phyloP scores from a whole-genome alignment of 192 early-diverging fungal species.

The Coemansia sp. region DNA sequence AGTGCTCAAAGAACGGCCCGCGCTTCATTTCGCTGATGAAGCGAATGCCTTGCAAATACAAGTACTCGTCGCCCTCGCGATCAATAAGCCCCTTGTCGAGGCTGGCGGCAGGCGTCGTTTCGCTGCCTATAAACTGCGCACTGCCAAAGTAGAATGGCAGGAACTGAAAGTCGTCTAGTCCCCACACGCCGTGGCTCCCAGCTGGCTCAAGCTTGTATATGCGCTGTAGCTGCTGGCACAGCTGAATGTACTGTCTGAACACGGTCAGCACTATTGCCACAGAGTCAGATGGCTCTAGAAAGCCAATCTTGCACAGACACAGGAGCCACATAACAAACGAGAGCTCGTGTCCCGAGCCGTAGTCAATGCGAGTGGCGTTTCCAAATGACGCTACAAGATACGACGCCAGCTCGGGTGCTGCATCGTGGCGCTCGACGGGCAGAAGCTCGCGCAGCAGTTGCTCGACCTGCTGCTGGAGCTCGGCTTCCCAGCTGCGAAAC shows the following conservation, averaged over 20 bases:
- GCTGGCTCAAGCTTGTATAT: constrained; percentile 92
- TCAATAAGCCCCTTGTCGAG: constrained; percentile 63
- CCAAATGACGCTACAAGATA: constrained; percentile 84
- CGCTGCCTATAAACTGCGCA: constrained; percentile 76
- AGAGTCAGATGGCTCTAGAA: constrained; percentile 66
- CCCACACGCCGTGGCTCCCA: constrained; percentile 97
- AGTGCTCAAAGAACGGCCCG: constrained; percentile 78
- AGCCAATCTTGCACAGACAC: constrained; percentile 73
- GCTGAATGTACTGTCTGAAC: constrained; percentile 77
- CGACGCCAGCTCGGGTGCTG: constrained; percentile 68
- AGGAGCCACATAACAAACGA: constrained; percentile 84
- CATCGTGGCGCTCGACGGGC: constrained; percentile 40
- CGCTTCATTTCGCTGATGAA: constrained; percentile 73
- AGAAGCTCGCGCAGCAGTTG: constrained; percentile 30
- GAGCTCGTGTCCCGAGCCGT: constrained; percentile 96
- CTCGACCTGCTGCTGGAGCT: constrained; percentile 50
- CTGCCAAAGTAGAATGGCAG: constrained; percentile 94
- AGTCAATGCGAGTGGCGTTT: constrained; percentile 89
- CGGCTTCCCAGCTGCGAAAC: constrained; percentile 77
- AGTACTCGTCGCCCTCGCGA: constrained; percentile 68
- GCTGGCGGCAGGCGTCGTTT: constrained; percentile 75
- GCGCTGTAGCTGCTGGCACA: constrained; percentile 79
- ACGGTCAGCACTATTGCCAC: constrained; percentile 72
- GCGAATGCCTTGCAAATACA: constrained; percentile 86
- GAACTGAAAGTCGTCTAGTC: constrained; percentile 97